Evolutionary conservation across 2,329 filamentous ascomycete genomes (phyloP).

Genomic region (Xylaria sp.): DNA sequence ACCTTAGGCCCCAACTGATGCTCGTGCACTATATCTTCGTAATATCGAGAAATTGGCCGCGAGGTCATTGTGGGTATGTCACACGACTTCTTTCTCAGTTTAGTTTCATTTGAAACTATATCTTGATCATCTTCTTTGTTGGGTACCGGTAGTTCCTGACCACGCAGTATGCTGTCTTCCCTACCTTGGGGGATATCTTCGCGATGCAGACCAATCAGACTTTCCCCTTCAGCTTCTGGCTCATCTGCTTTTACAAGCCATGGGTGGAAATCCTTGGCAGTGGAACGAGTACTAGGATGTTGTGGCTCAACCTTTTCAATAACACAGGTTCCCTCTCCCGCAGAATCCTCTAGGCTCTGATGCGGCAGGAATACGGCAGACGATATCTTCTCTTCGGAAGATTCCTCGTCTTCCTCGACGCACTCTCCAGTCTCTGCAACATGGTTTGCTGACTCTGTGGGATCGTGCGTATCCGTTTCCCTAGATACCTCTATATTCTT

Average conservation of each 20-base stretch:
- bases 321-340: constrained; percentile 46
- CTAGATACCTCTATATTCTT: constrained; percentile 29
- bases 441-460: constrained; percentile 52
- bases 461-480: constrained; percentile 38
- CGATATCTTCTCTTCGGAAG: constrained; percentile 86
- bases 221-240: constrained; percentile 52
- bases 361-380: constrained; percentile 86
- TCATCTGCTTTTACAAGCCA: constrained; percentile 70
- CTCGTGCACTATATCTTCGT: constrained; percentile 62
- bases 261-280: constrained; percentile 54
- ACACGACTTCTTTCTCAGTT: constrained; percentile 49
- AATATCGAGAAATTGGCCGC: constrained; percentile 55
- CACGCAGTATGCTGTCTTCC: constrained; percentile 40
- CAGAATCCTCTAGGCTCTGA: constrained; percentile 62
- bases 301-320: constrained; percentile 43
- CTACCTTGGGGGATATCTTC: constrained; percentile 44
- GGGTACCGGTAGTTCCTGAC: constrained; percentile 49
- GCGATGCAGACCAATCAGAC: constrained; percentile 51
- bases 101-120: constrained; percentile 56
- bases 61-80: constrained; percentile 50
- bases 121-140: constrained; percentile 53
- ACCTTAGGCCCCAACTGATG: constrained; percentile 62
- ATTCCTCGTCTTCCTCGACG: constrained; percentile 66
- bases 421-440: constrained; percentile 53
- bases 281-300: constrained; percentile 47